These are phyloP conservation scores for Chlorella sp. DNA, from an alignment of 139 green algal species.

Conservation along the genomic window DNA sequence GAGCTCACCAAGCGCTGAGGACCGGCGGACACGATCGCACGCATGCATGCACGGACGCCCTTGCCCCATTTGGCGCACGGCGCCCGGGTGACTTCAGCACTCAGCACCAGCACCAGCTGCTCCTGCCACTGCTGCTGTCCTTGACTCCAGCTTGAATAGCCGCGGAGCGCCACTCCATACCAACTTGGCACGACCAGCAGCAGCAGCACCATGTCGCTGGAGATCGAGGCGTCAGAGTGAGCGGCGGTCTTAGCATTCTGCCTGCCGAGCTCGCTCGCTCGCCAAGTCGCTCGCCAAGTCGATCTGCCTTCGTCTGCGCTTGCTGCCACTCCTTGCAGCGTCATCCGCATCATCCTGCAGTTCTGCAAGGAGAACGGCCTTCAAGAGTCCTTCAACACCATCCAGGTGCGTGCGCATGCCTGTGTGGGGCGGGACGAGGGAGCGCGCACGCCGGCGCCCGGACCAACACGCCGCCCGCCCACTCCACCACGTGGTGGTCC, in stretches of 20 bases:
- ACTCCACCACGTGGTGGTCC: neutral
- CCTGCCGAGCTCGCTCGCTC: neutral
- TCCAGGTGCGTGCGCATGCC: slow-evolving; percentile 55
- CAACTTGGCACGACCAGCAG: too few relatives aligned
- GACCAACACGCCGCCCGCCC: too few relatives aligned
- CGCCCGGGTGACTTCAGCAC: too few relatives aligned
- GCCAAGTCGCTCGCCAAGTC: neutral
- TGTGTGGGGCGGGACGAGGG: neutral
- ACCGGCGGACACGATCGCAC: too few relatives aligned
- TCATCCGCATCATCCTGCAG: slow-evolving; percentile 97
- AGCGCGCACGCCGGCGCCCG: too few relatives aligned
- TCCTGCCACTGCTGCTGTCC: too few relatives aligned
- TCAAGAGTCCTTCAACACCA: slow-evolving; percentile 74
- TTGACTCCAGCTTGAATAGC: too few relatives aligned
- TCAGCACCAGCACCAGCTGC: too few relatives aligned
- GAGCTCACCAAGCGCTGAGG: too few relatives aligned
- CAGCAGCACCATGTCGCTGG: slow-evolving; percentile 67
- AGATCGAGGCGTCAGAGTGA: slow-evolving; percentile 86
- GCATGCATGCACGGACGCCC: too few relatives aligned
- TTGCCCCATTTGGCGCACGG: too few relatives aligned
- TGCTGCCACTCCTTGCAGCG: slow-evolving; percentile 64
- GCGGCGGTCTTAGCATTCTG: slow-evolving; percentile 15
- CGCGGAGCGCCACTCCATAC: too few relatives aligned
- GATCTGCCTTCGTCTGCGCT: neutral
- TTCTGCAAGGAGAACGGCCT: slow-evolving; percentile 96